Conservation (phyloP, 768 basidiomycete genomes). For the Asterophora parasitica region DNA sequence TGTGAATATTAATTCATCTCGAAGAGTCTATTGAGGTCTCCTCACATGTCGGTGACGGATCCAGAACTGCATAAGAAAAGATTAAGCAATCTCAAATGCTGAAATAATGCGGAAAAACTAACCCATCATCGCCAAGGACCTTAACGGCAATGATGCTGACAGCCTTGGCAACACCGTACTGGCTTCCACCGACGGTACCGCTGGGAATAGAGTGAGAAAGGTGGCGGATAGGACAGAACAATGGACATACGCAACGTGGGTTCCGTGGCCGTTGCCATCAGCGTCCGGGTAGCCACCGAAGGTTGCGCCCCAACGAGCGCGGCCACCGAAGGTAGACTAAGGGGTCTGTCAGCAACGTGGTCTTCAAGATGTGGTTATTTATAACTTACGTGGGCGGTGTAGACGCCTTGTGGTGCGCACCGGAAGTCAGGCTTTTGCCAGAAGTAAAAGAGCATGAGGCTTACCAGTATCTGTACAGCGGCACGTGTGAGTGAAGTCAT, state of each 20-base stretch:
- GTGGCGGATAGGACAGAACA: background rate
- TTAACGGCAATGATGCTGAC: conserved; percentile 13
- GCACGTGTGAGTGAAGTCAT: too few species aligned
- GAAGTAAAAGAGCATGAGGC: background rate
- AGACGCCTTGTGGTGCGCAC: conserved; percentile 6
- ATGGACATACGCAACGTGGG: conserved; percentile 30
- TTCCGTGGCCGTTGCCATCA: conserved; percentile 42
- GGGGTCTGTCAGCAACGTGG: background rate
- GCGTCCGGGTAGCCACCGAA: conserved; percentile 23
- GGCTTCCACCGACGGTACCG: conserved; percentile 30
- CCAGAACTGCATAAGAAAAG: conserved; percentile 4
- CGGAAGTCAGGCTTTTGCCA: background rate
- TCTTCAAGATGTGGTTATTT: background rate
- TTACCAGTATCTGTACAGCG: conserved; percentile 21
- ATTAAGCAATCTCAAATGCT: background rate
- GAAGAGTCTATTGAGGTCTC: background rate
- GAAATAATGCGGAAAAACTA: background rate
- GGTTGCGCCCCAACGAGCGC: conserved; percentile 36
- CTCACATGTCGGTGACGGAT: conserved; percentile 10
- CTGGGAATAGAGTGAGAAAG: conserved; percentile 5
- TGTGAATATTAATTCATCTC: background rate
- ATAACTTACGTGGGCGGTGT: conserved; percentile 2
- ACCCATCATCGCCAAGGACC: conserved; percentile 1
- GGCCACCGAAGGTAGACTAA: conserved; percentile 35
- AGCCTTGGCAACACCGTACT: conserved; percentile 30